phyloP scores from a whole-genome alignment of 805 yeast species.

The Metschnikowia reukaufii region DNA sequence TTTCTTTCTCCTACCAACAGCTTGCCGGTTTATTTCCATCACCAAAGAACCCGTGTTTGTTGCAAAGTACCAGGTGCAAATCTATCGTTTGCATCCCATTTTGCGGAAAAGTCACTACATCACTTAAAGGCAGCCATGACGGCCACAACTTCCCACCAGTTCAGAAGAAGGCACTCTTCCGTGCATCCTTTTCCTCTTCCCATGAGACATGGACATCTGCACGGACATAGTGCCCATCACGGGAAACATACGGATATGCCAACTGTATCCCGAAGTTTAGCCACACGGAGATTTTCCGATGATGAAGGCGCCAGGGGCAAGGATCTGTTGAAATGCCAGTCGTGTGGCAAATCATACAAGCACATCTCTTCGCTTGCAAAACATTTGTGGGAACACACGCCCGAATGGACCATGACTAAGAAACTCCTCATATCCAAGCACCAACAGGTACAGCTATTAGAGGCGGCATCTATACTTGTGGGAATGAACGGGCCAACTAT shows the following conservation, averaged over 20 bases:
- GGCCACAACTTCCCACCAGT: slow-evolving; percentile 14
- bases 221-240: slow-evolving; percentile 14
- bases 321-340: slow-evolving; percentile 83
- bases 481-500: slow-evolving; percentile 56
- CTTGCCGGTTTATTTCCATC: too few relatives aligned
- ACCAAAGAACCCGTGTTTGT: not conserved
- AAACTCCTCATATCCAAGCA: slow-evolving; percentile 80
- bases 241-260: slow-evolving; percentile 11
- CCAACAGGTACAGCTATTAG: slow-evolving; percentile 81
- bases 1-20: too few relatives aligned
- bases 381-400: slow-evolving; percentile 92
- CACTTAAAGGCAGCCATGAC: slow-evolving; percentile 5
- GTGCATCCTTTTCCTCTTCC: slow-evolving; percentile 20
- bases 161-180: slow-evolving; percentile 21
- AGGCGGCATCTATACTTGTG: slow-evolving; percentile 74
- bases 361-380: slow-evolving; percentile 86
- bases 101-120: not conserved
- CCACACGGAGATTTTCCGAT: slow-evolving; percentile 66
- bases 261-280: slow-evolving; percentile 12
- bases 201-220: slow-evolving; percentile 10
- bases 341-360: slow-evolving; percentile 89
- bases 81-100: too few relatives aligned
- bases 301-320: slow-evolving; percentile 84
- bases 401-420: slow-evolving; percentile 88
- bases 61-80: too few relatives aligned